Conservation (phyloP, 768 basidiomycete species). For the Termitomyces sp. region DNA sequence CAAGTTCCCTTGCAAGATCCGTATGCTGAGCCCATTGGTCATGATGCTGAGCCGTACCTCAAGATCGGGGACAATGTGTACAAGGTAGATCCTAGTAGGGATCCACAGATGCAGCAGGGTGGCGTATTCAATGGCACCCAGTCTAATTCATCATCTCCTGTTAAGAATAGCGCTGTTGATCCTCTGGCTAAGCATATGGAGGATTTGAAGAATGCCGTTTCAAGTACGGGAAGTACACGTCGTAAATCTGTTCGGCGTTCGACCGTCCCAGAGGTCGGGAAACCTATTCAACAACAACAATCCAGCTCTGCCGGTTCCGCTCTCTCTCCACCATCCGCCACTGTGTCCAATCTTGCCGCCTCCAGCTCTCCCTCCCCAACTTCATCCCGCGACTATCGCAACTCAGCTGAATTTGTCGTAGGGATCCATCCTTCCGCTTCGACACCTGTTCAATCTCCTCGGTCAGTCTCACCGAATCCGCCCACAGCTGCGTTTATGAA, state of each 20-base stretch:
- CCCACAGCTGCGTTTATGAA: slow-evolving; percentile 77
- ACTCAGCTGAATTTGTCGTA: slow-evolving; percentile 74
- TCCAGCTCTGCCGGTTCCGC: slow-evolving; percentile 17
- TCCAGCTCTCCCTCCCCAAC: slow-evolving; percentile 26
- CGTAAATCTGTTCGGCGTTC: slow-evolving; percentile 35
- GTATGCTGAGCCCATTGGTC: slow-evolving; percentile 55
- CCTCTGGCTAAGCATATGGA: slow-evolving; percentile 65
- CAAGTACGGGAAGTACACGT: slow-evolving; percentile 41
- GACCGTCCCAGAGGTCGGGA: neutral
- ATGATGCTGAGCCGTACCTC: slow-evolving; percentile 60
- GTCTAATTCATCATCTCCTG: slow-evolving; percentile 19
- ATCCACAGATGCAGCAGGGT: slow-evolving; percentile 46
- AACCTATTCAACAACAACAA: slow-evolving; percentile 17
- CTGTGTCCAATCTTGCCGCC: slow-evolving; percentile 10
- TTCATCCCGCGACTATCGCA: slow-evolving; percentile 57
- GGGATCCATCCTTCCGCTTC: slow-evolving; percentile 64
- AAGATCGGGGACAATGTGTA: slow-evolving; percentile 66
- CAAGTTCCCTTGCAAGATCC: slow-evolving; percentile 37
- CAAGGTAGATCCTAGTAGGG: slow-evolving; percentile 56
- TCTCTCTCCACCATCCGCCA: slow-evolving; percentile 24
- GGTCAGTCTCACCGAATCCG: slow-evolving; percentile 68
- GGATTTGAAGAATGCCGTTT: slow-evolving; percentile 44
- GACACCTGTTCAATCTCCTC: slow-evolving; percentile 23
- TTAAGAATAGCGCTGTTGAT: slow-evolving; percentile 39
- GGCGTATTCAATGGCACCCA: slow-evolving; percentile 18